Evolutionary conservation across 2,329 filamentous ascomycete species (phyloP).

Genomic region (Trichoderma afroharzianum): DNA sequence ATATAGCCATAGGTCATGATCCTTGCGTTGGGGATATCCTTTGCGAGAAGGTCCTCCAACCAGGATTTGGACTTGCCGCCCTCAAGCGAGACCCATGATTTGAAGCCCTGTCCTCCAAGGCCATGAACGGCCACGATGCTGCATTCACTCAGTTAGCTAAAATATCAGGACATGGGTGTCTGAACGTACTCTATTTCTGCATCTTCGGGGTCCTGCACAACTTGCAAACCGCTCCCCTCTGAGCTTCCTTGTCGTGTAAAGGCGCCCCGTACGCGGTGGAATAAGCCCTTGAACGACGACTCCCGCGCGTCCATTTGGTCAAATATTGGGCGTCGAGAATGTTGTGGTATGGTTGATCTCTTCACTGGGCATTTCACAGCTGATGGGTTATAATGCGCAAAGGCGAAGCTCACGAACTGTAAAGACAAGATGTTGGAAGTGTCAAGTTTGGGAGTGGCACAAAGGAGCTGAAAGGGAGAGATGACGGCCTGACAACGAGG

Average conservation of each 20-base stretch:
- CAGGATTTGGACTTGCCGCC: conserved; percentile 24
- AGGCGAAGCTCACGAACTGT: background rate
- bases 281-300: conserved; percentile 23
- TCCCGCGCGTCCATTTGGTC: conserved; percentile 23
- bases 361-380: background rate
- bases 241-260: conserved; percentile 21
- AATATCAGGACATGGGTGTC: too few species aligned
- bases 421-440: background rate
- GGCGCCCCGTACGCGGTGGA: conserved; percentile 24
- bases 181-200: conserved; percentile 26
- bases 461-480: background rate
- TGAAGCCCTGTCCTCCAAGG: conserved; percentile 27
- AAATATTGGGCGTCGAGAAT: background rate
- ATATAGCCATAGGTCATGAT: conserved; percentile 28
- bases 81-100: conserved; percentile 25
- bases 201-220: conserved; percentile 23
- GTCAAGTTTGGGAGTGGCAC: background rate
- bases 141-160: background rate
- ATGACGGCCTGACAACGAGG: background rate
- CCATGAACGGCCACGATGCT: conserved; percentile 30
- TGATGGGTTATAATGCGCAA: background rate
- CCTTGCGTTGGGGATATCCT: conserved; percentile 26
- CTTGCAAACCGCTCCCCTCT: conserved; percentile 22
- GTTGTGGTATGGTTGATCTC: background rate
- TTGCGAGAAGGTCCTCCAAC: conserved; percentile 25